These are phyloP conservation scores for Sophora flavescens DNA, from an alignment of 306 rosid genomes.

Conservation along the genomic window DNA sequence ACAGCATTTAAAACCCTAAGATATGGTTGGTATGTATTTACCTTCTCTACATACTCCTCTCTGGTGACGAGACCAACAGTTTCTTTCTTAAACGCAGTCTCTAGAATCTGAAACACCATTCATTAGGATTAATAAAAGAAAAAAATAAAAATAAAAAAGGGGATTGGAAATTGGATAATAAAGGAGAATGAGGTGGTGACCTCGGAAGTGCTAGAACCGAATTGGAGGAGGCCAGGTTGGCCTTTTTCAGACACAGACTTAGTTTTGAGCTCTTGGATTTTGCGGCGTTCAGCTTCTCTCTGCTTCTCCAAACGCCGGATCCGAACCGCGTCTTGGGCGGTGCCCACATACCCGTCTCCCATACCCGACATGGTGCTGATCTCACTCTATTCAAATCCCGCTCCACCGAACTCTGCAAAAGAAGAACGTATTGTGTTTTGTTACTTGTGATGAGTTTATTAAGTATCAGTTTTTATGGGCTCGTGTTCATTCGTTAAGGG, in stretches of 20 bases:
- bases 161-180: not conserved
- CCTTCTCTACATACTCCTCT: constrained; percentile 97
- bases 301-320: constrained; percentile 96
- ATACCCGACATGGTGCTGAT: constrained; percentile 76
- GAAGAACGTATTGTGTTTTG: too few species aligned
- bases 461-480: not conserved
- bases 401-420: not conserved
- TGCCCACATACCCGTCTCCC: constrained; percentile 99
- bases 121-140: not conserved
- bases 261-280: constrained; percentile 92
- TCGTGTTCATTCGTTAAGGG: not conserved
- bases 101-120: constrained; percentile 73
- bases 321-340: constrained; percentile 94
- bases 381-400: not conserved
- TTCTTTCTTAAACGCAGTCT: constrained; percentile 97
- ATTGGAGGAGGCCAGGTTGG: constrained; percentile 96
- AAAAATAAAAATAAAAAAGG: too few species aligned
- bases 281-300: constrained; percentile 96
- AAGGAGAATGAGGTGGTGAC: constrained; percentile 34
- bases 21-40: constrained; percentile 12
- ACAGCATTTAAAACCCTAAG: too few species aligned
- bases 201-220: constrained; percentile 97
- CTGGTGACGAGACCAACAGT: constrained; percentile 95
- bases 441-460: not conserved
- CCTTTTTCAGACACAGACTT: constrained; percentile 82